Conservation (phyloP, 129 eudicot genomes). For the Flaveria brownii region DNA sequence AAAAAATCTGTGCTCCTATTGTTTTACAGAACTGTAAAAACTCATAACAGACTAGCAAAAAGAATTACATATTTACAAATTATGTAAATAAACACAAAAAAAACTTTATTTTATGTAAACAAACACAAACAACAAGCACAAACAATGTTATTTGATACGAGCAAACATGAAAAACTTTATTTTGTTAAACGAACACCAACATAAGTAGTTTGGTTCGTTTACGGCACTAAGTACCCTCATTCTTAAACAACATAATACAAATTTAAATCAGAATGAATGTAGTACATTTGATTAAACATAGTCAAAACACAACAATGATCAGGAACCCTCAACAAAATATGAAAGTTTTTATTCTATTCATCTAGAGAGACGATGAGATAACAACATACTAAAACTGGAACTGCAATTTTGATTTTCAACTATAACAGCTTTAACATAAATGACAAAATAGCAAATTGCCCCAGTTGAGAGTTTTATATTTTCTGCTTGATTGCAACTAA, state of each 20-base stretch:
- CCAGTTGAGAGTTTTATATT: conserved; percentile 27
- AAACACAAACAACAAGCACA: too few relatives aligned
- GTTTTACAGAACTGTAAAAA: too few relatives aligned
- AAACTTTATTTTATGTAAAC: too few relatives aligned
- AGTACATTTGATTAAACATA: conserved; percentile 6
- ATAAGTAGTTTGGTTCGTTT: background rate
- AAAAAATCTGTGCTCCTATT: too few relatives aligned
- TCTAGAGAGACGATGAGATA: conserved; percentile 14
- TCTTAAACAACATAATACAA: background rate
- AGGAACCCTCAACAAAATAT: conserved; percentile 6
- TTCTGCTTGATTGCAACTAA: conserved; percentile 16
- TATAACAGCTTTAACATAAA: conserved; percentile 24
- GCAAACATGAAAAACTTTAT: background rate
- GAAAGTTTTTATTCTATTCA: conserved; percentile 24
- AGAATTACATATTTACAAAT: too few relatives aligned
- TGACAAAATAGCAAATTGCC: conserved; percentile 24
- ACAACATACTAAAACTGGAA: conserved; percentile 30
- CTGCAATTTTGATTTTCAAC: conserved; percentile 9
- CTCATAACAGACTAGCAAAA: too few relatives aligned
- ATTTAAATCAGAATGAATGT: background rate
- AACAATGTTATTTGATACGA: background rate
- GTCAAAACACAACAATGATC: conserved; percentile 19
- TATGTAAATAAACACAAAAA: too few relatives aligned
- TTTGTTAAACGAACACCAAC: background rate
- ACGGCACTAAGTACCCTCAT: background rate